A percentile compares a stretch with the other conserved stretches of the same genome.
Conservation (phyloP, 257 asterid species). For the Phtheirospermum japonicum region DNA sequence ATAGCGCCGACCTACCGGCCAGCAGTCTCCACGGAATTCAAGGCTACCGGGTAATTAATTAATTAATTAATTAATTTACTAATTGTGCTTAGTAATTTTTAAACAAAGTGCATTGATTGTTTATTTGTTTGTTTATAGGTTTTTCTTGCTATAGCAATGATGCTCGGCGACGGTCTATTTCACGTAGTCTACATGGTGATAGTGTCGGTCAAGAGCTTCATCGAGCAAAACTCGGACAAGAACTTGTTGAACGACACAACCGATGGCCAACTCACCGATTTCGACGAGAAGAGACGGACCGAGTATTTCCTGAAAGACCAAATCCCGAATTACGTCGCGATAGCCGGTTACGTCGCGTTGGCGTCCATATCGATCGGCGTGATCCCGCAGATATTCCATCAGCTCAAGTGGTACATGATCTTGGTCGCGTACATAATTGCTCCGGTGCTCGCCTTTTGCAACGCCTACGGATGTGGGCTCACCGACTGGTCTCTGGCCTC, state of each 20-base stretch:
- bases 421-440: conserved; percentile 46
- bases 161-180: conserved; percentile 78
- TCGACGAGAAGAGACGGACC: conserved; percentile 35
- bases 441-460: conserved; percentile 65
- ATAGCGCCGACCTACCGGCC: conserved; percentile 28
- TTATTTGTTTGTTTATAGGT: too few relatives aligned
- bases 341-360: conserved; percentile 40
- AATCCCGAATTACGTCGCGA: conserved; percentile 38
- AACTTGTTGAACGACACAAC: background rate
- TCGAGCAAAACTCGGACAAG: background rate
- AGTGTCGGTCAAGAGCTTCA: conserved; percentile 30
- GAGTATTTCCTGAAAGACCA: conserved; percentile 56
- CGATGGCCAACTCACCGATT: conserved; percentile 13
- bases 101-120: too few relatives aligned
- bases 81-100: background rate
- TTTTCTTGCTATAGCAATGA: conserved; percentile 66
- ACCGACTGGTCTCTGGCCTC: conserved; percentile 77
- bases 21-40: conserved; percentile 62
- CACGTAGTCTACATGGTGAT: conserved; percentile 55
- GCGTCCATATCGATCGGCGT: conserved; percentile 37
- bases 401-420: conserved; percentile 56
- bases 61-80: background rate
- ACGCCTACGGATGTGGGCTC: conserved; percentile 71
- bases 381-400: conserved; percentile 45
- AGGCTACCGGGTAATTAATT: conserved; percentile 61